phyloP scores from a whole-genome alignment of 257 asterid genomes.

The Voacanga thouarsii region DNA sequence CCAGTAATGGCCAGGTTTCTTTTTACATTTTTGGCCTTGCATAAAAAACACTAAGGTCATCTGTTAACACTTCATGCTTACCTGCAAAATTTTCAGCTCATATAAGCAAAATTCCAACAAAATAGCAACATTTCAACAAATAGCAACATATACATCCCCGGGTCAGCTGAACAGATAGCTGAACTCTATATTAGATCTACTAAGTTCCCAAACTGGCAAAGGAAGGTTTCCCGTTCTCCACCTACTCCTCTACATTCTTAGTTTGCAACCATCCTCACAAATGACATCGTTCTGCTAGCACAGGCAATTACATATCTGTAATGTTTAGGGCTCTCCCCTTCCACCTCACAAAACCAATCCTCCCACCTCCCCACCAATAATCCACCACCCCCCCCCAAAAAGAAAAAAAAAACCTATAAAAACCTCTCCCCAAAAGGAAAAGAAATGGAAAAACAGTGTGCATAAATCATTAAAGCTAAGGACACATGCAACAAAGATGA shows the following conservation, averaged over 20 bases:
- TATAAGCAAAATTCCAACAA: not conserved
- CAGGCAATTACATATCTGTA: not conserved
- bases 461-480: not conserved
- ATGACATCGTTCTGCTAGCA: not conserved
- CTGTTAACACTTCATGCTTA: not conserved
- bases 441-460: not conserved
- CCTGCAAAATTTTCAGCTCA: not conserved
- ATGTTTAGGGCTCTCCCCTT: not conserved
- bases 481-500: not conserved
- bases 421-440: not conserved
- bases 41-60: not conserved
- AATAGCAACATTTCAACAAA: not conserved
- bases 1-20: not conserved
- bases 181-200: not conserved
- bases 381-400: not conserved
- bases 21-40: not conserved
- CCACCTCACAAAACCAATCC: not conserved
- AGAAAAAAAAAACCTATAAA: not conserved
- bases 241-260: not conserved
- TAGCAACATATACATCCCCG: not conserved
- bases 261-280: not conserved
- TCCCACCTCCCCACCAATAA: too few relatives aligned
- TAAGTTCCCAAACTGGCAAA: not conserved
- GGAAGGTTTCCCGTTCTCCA: not conserved
- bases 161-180: not conserved